Conservation (phyloP, 2,329 filamentous ascomycete genomes). For the Blastomyces gilchristii region DNA sequence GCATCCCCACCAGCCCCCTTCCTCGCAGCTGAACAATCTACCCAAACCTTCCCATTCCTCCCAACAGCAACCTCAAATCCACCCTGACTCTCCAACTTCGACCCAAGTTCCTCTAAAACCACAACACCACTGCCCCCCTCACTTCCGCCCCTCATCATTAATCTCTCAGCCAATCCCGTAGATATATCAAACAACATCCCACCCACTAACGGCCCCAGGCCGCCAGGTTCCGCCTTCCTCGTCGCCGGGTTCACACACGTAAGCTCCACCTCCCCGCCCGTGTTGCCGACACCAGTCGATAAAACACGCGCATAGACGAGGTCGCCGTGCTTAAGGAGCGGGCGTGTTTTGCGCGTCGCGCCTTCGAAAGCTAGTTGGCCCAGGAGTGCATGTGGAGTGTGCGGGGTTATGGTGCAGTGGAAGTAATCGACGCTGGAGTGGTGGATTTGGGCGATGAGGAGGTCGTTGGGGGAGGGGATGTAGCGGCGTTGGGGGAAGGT, state of each 20-base stretch:
- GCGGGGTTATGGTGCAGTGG: conserved; percentile 62
- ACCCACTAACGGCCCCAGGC: conserved; percentile 68
- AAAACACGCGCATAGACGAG: conserved; percentile 82
- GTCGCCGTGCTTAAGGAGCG: conserved; percentile 61
- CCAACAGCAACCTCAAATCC: conserved; percentile 91
- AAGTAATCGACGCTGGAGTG: conserved; percentile 67
- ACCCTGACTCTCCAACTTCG: conserved; percentile 49
- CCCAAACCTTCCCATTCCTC: conserved; percentile 85
- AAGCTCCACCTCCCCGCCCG: conserved; percentile 79
- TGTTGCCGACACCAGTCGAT: conserved; percentile 59
- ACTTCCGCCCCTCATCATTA: conserved; percentile 48
- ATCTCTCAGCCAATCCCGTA: conserved; percentile 66
- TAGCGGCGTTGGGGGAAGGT: conserved; percentile 50
- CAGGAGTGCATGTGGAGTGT: conserved; percentile 55
- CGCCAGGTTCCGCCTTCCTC: conserved; percentile 78
- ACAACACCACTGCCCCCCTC: conserved; percentile 45
- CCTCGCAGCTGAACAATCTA: conserved; percentile 49
- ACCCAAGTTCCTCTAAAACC: conserved; percentile 70
- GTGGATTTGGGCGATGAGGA: conserved; percentile 78
- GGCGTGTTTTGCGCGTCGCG: conserved; percentile 83
- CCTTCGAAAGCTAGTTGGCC: conserved; percentile 88
- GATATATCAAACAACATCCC: conserved; percentile 82
- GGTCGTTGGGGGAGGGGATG: conserved; percentile 65
- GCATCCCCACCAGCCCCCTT: conserved; percentile 41
- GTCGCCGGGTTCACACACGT: conserved; percentile 81